Evolutionary conservation across 768 basidiomycete genomes (phyloP).

Genomic region (Tulasnella sp.): DNA sequence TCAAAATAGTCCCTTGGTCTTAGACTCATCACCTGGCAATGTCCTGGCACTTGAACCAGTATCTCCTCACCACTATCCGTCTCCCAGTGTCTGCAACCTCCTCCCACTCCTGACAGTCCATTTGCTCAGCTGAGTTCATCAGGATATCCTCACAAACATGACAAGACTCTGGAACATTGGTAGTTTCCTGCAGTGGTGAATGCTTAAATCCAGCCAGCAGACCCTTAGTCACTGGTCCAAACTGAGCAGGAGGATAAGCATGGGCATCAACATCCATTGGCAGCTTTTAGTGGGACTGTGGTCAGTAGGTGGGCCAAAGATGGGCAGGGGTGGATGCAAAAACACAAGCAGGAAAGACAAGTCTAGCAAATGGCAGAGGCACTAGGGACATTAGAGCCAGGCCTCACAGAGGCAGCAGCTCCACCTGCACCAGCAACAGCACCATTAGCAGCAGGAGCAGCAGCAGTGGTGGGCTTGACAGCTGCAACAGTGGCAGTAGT

Average conservation of each 20-base stretch:
- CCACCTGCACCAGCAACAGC: too few species aligned
- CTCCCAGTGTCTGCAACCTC: too few species aligned
- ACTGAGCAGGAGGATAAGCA: background rate
- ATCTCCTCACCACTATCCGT: too few species aligned
- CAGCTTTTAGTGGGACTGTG: background rate
- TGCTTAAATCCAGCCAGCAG: background rate
- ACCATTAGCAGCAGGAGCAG: background rate
- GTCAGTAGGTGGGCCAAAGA: background rate
- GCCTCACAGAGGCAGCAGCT: background rate
- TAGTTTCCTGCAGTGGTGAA: too few species aligned
- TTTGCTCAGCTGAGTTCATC: too few species aligned
- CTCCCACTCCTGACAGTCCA: background rate
- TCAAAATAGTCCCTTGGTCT: too few species aligned
- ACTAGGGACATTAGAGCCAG: background rate
- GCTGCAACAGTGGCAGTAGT: too few species aligned
- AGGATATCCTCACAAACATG: too few species aligned
- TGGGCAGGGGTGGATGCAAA: background rate
- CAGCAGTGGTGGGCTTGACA: background rate
- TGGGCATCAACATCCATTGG: background rate
- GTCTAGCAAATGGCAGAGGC: too few species aligned
- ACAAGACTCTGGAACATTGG: too few species aligned
- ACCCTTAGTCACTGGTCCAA: background rate
- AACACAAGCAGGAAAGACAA: background rate
- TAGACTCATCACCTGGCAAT: too few species aligned
- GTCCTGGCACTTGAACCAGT: too few species aligned